Evolutionary conservation across 83 land plant genomes (phyloP).

Genomic region (Diphasiastrum complanatum): DNA sequence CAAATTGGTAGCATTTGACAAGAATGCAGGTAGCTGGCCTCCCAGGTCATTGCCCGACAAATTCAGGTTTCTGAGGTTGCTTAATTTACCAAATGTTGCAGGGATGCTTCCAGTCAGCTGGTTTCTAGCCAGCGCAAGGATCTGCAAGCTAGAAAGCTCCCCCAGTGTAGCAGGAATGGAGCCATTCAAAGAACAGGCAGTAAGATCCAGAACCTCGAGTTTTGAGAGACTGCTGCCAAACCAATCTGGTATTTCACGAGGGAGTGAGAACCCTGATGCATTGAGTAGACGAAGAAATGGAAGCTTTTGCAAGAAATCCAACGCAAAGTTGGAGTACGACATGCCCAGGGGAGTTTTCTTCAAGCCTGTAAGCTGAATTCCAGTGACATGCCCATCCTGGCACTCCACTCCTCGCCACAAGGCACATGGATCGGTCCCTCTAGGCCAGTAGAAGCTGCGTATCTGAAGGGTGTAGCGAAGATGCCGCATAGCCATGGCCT

Average conservation of each 20-base stretch:
- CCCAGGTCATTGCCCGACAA: slow-evolving; percentile 39
- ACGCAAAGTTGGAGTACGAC: slow-evolving; percentile 49
- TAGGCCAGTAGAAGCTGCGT: slow-evolving; percentile 67
- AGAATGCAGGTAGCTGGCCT: slow-evolving; percentile 48
- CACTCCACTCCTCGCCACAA: slow-evolving; percentile 58
- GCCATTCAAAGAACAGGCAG: slow-evolving; percentile 21
- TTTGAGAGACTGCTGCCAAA: slow-evolving; percentile 36
- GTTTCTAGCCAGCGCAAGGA: slow-evolving; percentile 13
- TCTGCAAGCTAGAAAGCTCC: background rate
- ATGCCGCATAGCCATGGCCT: slow-evolving; percentile 40
- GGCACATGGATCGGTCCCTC: slow-evolving; percentile 54
- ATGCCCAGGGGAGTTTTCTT: slow-evolving; percentile 49
- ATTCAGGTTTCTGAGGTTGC: slow-evolving; percentile 30
- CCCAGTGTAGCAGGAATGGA: slow-evolving; percentile 20
- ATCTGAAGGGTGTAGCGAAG: slow-evolving; percentile 61
- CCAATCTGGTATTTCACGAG: slow-evolving; percentile 75
- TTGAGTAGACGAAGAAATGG: slow-evolving; percentile 48
- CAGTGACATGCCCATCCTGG: slow-evolving; percentile 37
- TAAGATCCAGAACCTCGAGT: slow-evolving; percentile 22
- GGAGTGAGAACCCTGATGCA: slow-evolving; percentile 60
- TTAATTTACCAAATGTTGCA: slow-evolving; percentile 31
- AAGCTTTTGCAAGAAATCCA: slow-evolving; percentile 55
- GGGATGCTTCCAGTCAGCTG: slow-evolving; percentile 30
- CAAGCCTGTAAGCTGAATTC: slow-evolving; percentile 56
- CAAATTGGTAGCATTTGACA: slow-evolving; percentile 38